Base-by-base conservation (phyloP, 768 basidiomycete genomes). In the Hirschioporus abietinus region DNA sequence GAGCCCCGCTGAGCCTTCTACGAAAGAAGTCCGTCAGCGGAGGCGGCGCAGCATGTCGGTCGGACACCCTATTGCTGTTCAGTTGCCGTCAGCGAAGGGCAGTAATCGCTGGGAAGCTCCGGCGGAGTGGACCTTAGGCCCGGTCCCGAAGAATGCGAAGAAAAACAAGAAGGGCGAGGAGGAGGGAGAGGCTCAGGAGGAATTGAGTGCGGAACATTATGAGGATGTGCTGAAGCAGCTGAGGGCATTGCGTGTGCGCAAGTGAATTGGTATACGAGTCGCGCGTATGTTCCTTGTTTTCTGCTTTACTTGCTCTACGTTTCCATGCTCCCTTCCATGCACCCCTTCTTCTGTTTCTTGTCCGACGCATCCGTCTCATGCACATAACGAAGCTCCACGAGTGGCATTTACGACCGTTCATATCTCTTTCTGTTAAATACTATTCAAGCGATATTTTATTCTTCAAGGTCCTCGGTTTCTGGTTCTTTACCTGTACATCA, bases 181-280 rank as follows among this genome's bases (percentile, higher is more conserved):
- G 30, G 60, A 61, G 5, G 60, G 17, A 59, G 58, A 59, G 25
- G n/a, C n/a, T 10, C n/a, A 20, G 59, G 59, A 60, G 59, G 59
- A 27, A 27, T 61, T 4, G 60, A 34, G 60, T 34, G 30, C 60
- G 60, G 60, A 61, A 23, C 25, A 61, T 3, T 61, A 61, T 61
- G 60, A 1, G 60, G 60, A 25, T 9, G 30, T 61, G 7, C 5
- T 61, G 60, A 12, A 34, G 23, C 60, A 34, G 60, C 17, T 61
- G 60, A 61, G 60, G 60, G 60, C 25, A 34, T 15, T 61, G 60
- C 42, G 42, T 20, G 12, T 10, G 20, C 42, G 42, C 42, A 61
- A 61, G 60, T 61, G 60, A 61, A 52, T 10, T 18, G 23, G 3
- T 24, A 15, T 30, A 30, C 30, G 30, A 30, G 30, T 12, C 17